A percentile compares a stretch with the other conserved stretches of the same genome.
phyloP scores from a whole-genome alignment of 768 basidiomycete species.

The Trichaptum fuscoviolaceum region DNA sequence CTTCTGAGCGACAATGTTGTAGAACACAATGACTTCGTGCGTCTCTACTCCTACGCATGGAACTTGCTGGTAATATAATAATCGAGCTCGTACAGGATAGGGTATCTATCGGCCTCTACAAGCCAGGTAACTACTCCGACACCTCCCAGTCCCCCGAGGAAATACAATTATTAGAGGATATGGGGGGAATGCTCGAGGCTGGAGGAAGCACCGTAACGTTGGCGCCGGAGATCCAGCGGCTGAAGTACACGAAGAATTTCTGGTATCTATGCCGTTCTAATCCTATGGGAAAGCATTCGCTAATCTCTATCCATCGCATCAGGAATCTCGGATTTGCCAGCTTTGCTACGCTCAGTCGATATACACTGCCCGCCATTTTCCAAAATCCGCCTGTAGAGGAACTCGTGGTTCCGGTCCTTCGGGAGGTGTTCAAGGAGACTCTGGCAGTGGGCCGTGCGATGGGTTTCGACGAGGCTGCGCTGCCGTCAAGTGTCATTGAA shows the following conservation, averaged over 20 bases:
- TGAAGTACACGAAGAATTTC: conserved; percentile 59
- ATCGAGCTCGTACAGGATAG: conserved; percentile 37
- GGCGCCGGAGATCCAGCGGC: conserved; percentile 55
- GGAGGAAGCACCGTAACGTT: conserved; percentile 45
- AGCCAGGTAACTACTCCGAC: conserved; percentile 36
- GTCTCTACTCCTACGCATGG: conserved; percentile 16
- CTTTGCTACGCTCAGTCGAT: conserved; percentile 45
- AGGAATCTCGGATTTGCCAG: conserved; percentile 50
- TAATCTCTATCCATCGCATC: neutral
- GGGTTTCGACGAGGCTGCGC: conserved; percentile 39
- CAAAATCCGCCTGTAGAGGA: conserved; percentile 39
- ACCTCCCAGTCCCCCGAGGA: conserved; percentile 39
- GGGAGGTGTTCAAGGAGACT: conserved; percentile 41
- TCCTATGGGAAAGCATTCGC: neutral
- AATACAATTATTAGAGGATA: conserved; percentile 35
- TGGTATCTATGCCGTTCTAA: conserved; percentile 28
- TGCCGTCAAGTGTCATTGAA: conserved; percentile 40
- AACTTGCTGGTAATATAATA: neutral
- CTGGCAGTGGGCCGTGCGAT: conserved; percentile 37
- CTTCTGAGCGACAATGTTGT: conserved; percentile 41
- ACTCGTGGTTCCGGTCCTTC: conserved; percentile 43
- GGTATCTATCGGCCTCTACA: conserved; percentile 49
- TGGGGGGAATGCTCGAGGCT: conserved; percentile 37
- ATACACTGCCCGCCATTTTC: conserved; percentile 46
- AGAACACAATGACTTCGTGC: conserved; percentile 47